phyloP scores from a whole-genome alignment of 306 rosid species.

The Heteromeles arbutifolia region DNA sequence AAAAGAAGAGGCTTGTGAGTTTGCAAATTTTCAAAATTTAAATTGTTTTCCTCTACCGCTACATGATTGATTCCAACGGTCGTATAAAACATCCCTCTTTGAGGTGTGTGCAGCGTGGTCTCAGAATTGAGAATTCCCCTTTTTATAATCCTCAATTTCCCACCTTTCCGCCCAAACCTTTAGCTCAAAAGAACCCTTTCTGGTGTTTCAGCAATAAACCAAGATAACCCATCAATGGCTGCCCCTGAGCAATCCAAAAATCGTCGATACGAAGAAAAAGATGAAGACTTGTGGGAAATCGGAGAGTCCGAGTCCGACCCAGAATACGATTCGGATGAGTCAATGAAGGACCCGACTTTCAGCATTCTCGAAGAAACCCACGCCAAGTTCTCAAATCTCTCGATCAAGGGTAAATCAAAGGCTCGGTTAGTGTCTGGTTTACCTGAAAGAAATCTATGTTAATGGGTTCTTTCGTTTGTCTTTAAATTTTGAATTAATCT shows the following conservation, averaged over 20 bases:
- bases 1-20: background rate
- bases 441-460: background rate
- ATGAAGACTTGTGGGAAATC: slow-evolving; percentile 19
- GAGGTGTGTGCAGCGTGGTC: background rate
- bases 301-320: slow-evolving; percentile 39
- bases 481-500: background rate
- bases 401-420: slow-evolving; percentile 34
- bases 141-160: background rate
- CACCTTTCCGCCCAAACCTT: background rate
- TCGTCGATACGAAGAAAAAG: background rate
- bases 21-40: background rate
- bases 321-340: slow-evolving; percentile 33
- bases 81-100: background rate
- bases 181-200: background rate
- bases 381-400: slow-evolving; percentile 36
- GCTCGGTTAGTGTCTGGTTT: slow-evolving; percentile 25
- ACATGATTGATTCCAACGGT: background rate
- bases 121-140: background rate
- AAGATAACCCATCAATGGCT: slow-evolving; percentile 34
- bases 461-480: background rate
- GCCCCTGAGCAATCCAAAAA: background rate
- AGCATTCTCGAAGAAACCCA: slow-evolving; percentile 36
- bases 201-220: background rate
- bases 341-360: slow-evolving; percentile 35
- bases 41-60: background rate